Evolutionary conservation across 306 rosid genomes (phyloP).

Genomic region (Oemleria cerasiformis): DNA sequence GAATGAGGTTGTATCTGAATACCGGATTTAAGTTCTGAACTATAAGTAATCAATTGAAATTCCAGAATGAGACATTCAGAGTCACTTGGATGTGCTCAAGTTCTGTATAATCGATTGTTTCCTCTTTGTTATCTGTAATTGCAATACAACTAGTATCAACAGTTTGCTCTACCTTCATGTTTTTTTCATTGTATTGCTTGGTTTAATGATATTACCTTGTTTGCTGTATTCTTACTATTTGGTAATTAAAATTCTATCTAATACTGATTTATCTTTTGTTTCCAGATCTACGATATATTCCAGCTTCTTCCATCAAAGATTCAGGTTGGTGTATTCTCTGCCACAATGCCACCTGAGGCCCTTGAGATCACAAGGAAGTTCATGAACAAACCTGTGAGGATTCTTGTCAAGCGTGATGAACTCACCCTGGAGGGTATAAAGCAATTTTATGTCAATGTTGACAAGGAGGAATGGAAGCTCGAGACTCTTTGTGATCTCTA

Average conservation of each 20-base stretch:
- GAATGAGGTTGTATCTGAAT: not conserved
- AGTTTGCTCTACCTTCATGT: not conserved
- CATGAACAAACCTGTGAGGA: constrained; percentile 85
- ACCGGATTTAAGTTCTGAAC: too few relatives aligned
- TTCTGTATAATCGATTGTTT: not conserved
- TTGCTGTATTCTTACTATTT: not conserved
- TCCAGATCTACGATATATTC: constrained; percentile 78
- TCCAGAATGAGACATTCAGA: not conserved
- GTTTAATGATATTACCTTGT: too few relatives aligned
- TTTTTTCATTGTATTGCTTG: not conserved
- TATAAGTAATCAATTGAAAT: not conserved
- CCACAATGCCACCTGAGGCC: constrained; percentile 90
- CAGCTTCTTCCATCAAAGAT: constrained; percentile 70
- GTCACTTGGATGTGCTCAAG: not conserved
- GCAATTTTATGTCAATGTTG: constrained; percentile 73
- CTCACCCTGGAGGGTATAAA: constrained; percentile 81
- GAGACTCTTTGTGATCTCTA: constrained; percentile 77
- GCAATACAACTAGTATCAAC: not conserved
- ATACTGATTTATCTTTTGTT: constrained; percentile 3
- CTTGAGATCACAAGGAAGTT: constrained; percentile 82
- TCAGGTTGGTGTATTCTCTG: constrained; percentile 82
- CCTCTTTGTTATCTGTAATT: not conserved
- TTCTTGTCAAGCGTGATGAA: constrained; percentile 86
- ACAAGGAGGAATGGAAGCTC: constrained; percentile 74
- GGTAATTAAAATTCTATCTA: not conserved